Base-by-base conservation (phyloP, 352 stramenopile species). In the Albugo candida region DNA sequence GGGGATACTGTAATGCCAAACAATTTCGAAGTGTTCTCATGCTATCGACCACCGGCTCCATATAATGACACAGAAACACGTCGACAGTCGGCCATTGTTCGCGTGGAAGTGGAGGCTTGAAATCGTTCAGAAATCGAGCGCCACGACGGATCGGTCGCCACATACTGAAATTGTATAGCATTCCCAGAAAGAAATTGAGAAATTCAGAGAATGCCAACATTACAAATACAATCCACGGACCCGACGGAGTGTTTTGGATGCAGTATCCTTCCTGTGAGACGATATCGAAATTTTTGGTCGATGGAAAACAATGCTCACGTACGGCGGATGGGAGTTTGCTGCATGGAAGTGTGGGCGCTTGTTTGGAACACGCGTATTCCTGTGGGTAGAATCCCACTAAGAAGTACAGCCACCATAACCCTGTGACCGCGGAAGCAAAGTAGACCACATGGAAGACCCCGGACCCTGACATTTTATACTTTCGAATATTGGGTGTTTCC, bases 11-110 rank as follows among this genome's bases (percentile, higher is more conserved):
- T 52, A 60, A 59, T 10, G 51, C 54, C 38, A 58, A 54, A 20
- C 42, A 50, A 12, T 55, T 55, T 43, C 54, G 50, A 14, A 57
- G 27, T 2, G 54, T 60, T 31, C 40, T 17, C 45, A 52, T 49
- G n/a, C 47, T 40, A 24, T 59, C 55, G 27, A 42, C 42, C 17
- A 56, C 50, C 1, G 54, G 54, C 50, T 60, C 54, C 39, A 40
- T 59, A 19, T 60, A 60, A 52, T 55, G 55, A 20, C 51, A 55
- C 31, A 60, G 53, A 39, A 60, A 59, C 17, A 60, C 50, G 14
- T 60, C 54, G 14, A 60, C 52, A 4, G 54, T 60, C 17, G 54
- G 54, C 48, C 48, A 53, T 49, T 53, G 48, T 20, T 53, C 48
- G 27, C 42, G 40, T 4, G 48, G 48, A 42, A 53, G 48, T 21